Evolutionary conservation across 768 basidiomycete genomes (phyloP).

Genomic region (Solioccasus polychromus): DNA sequence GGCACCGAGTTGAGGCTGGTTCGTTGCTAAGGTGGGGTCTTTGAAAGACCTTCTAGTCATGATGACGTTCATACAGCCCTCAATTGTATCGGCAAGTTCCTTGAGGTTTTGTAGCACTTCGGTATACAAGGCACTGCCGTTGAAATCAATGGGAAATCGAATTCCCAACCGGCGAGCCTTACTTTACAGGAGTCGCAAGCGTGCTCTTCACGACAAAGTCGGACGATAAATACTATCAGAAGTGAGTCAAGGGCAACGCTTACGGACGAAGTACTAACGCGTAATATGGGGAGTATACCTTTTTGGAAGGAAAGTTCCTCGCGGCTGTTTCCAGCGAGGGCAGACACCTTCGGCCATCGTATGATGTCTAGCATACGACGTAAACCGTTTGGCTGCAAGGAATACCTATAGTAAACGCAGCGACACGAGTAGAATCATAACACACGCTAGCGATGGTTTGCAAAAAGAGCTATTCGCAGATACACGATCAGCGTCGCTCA

Average conservation of each 20-base stretch:
- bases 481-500: conserved; percentile 3
- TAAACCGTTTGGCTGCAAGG: conserved; percentile 46
- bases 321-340: conserved; percentile 32
- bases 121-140: conserved; percentile 43
- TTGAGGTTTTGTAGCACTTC: conserved; percentile 46
- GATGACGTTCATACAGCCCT: conserved; percentile 37
- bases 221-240: conserved; percentile 53
- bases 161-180: conserved; percentile 7
- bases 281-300: conserved; percentile 52
- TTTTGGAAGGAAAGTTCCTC: conserved; percentile 55
- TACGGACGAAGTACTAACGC: conserved; percentile 30
- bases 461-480: conserved; percentile 36
- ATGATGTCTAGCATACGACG: conserved; percentile 50
- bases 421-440: not conserved
- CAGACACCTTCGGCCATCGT: conserved; percentile 41
- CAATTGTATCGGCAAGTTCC: conserved; percentile 38
- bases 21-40: conserved; percentile 19
- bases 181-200: conserved; percentile 51
- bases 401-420: not conserved
- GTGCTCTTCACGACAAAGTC: conserved; percentile 59
- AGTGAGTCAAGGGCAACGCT: not conserved
- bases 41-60: conserved; percentile 32
- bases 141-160: conserved; percentile 6
- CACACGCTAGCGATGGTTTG: conserved; percentile 38
- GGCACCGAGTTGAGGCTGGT: conserved; percentile 30